Percentiles rank a stretch among this genome's conserved stretches.
phyloP scores from a whole-genome alignment of 73 alveolate genomes.

The Paramecium bursaria region DNA sequence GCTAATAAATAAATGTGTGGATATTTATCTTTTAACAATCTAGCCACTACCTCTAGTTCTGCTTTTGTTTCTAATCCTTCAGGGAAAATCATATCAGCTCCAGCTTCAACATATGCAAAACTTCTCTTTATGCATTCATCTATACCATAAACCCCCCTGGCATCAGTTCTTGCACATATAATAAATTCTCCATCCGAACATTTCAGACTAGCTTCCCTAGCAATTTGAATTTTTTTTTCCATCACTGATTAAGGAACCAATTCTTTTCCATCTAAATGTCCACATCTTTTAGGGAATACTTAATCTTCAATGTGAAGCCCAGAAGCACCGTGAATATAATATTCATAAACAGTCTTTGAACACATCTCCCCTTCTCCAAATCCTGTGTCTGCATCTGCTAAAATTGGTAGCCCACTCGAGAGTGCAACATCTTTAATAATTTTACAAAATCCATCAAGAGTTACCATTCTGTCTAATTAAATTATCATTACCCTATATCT shows the following conservation, averaged over 20 bases:
- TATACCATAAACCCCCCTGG: slow-evolving; percentile 86
- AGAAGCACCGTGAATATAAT: slow-evolving; percentile 88
- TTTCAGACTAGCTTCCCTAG: slow-evolving; percentile 77
- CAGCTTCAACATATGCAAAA: slow-evolving; percentile 88
- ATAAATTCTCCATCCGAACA: slow-evolving; percentile 93
- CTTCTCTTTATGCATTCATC: slow-evolving; percentile 78
- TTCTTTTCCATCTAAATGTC: slow-evolving; percentile 93
- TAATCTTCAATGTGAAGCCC: slow-evolving; percentile 92
- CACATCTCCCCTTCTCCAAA: slow-evolving; percentile 93
- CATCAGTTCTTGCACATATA: slow-evolving; percentile 97
- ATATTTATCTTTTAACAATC: slow-evolving; percentile 45
- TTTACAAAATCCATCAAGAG: slow-evolving; percentile 79
- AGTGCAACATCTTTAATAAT: slow-evolving; percentile 72
- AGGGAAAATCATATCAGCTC: slow-evolving; percentile 98
- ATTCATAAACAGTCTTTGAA: slow-evolving; percentile 91
- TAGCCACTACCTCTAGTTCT: slow-evolving; percentile 67
- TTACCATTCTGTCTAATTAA: slow-evolving; percentile 43
- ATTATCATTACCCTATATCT: slow-evolving; percentile 82
- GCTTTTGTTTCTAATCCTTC: slow-evolving; percentile 78
- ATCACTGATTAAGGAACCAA: slow-evolving; percentile 78
- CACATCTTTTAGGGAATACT: slow-evolving; percentile 96
- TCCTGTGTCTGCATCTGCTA: slow-evolving; percentile 98
- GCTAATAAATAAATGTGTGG: slow-evolving; percentile 74
- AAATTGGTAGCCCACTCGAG: slow-evolving; percentile 84
- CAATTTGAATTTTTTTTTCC: slow-evolving; percentile 76